phyloP scores from a whole-genome alignment of 2,329 filamentous ascomycete genomes.

The Hysterium pulicare region DNA sequence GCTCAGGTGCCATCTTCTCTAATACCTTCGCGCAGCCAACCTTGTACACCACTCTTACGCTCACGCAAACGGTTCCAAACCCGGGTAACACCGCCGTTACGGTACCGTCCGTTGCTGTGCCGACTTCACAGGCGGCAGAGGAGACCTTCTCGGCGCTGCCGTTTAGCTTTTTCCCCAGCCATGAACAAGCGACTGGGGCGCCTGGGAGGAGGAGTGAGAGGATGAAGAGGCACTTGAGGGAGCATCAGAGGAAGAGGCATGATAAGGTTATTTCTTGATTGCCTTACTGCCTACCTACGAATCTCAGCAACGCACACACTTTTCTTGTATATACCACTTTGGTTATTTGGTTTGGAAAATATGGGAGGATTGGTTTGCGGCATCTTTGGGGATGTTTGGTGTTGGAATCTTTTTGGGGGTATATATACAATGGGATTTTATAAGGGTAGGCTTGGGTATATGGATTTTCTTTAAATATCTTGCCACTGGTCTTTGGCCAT shows the following conservation, averaged over 20 bases:
- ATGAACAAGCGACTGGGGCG: not conserved
- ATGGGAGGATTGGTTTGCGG: not conserved
- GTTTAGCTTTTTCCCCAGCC: not conserved
- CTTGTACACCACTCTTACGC: not conserved
- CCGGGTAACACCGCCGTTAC: conserved; percentile 1
- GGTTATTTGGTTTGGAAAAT: not conserved
- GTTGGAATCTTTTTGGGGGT: not conserved
- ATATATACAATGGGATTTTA: too few relatives aligned
- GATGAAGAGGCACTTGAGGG: not conserved
- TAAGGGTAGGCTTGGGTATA: too few relatives aligned
- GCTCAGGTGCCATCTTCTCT: not conserved
- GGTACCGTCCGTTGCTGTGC: not conserved
- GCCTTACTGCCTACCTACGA: too few relatives aligned
- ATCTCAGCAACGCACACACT: not conserved
- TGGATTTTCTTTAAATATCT: too few relatives aligned
- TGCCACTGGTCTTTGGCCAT: too few relatives aligned
- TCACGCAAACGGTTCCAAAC: conserved; percentile 2
- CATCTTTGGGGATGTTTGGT: not conserved
- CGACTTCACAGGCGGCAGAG: not conserved
- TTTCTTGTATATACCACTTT: conserved; percentile 2
- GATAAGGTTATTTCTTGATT: not conserved
- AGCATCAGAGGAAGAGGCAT: not conserved
- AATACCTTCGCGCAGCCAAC: not conserved
- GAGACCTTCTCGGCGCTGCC: not conserved
- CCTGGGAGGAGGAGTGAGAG: not conserved